Evolutionary conservation across 345 rosid species (phyloP).

Genomic region (Ceriops tagal): DNA sequence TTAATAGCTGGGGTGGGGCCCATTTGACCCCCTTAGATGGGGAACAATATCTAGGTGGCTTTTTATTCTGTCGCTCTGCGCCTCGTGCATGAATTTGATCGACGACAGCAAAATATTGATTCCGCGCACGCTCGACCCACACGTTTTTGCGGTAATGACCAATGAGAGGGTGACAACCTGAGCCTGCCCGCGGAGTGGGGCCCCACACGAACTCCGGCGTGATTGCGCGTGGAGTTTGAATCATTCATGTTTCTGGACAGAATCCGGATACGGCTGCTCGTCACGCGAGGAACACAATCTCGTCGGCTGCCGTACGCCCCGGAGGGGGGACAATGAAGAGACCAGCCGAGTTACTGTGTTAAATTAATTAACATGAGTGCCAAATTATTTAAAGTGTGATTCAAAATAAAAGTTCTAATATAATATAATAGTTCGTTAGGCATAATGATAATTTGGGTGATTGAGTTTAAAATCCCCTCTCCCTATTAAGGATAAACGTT

Average conservation of each 20-base stretch:
- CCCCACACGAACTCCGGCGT: not conserved
- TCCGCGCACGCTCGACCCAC: conserved; percentile 15
- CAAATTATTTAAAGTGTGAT: no score
- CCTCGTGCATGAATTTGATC: conserved; percentile 29
- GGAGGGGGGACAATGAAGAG: conserved; percentile 40
- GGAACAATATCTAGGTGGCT: conserved; percentile 17
- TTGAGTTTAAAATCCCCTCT: no score
- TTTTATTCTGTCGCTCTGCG: conserved; percentile 16
- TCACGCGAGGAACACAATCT: conserved; percentile 37
- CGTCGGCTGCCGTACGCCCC: conserved; percentile 14
- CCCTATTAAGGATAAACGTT: no score
- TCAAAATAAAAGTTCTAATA: no score
- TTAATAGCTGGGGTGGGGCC: conserved; percentile 31
- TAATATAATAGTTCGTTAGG: no score
- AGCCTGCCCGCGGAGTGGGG: not conserved
- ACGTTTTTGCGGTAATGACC: conserved; percentile 16
- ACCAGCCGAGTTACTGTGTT: no score
- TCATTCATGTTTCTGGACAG: conserved; percentile 14
- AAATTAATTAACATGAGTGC: no score
- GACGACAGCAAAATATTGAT: not conserved
- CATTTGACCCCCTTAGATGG: not conserved
- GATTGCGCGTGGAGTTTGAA: conserved; percentile 21
- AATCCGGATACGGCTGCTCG: conserved; percentile 33
- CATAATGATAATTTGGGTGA: no score
- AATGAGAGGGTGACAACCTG: not conserved